Evolutionary conservation across 2,329 filamentous ascomycete species (phyloP).

Genomic region (Nannizziopsis arthrosporioides): DNA sequence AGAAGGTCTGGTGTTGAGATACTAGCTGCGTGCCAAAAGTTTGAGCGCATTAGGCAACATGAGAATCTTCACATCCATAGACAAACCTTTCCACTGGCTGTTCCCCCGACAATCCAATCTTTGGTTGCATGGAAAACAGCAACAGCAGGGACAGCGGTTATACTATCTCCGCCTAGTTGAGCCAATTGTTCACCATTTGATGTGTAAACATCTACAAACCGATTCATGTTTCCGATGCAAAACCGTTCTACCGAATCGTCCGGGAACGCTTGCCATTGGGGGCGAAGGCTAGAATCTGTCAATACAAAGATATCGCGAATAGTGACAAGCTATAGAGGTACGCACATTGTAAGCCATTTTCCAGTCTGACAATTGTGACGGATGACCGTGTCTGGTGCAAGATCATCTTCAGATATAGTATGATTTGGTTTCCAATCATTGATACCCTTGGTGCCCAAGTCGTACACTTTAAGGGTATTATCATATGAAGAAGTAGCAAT

Average conservation of each 20-base stretch:
- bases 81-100: slow-evolving; percentile 81
- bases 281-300: slow-evolving; percentile 45
- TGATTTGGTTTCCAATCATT: slow-evolving; percentile 48
- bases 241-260: slow-evolving; percentile 73
- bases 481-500: slow-evolving; percentile 90
- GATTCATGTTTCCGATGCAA: slow-evolving; percentile 92
- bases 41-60: no score
- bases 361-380: slow-evolving; percentile 93
- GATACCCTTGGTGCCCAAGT: slow-evolving; percentile 51
- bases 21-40: no score
- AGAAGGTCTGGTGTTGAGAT: not conserved
- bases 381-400: slow-evolving; percentile 58
- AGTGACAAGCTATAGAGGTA: slow-evolving; percentile 8
- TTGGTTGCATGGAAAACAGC: slow-evolving; percentile 76
- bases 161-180: slow-evolving; percentile 76
- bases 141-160: slow-evolving; percentile 88
- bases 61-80: slow-evolving; percentile 79
- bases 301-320: slow-evolving; percentile 7
- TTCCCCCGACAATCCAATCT: slow-evolving; percentile 89
- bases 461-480: slow-evolving; percentile 86
- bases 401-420: slow-evolving; percentile 47
- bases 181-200: slow-evolving; percentile 74
- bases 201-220: slow-evolving; percentile 86
- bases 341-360: slow-evolving; percentile 74
- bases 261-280: slow-evolving; percentile 81